Conservation (phyloP, 1,284 basidiomycete genomes). For the Polyporus tsugae region DNA sequence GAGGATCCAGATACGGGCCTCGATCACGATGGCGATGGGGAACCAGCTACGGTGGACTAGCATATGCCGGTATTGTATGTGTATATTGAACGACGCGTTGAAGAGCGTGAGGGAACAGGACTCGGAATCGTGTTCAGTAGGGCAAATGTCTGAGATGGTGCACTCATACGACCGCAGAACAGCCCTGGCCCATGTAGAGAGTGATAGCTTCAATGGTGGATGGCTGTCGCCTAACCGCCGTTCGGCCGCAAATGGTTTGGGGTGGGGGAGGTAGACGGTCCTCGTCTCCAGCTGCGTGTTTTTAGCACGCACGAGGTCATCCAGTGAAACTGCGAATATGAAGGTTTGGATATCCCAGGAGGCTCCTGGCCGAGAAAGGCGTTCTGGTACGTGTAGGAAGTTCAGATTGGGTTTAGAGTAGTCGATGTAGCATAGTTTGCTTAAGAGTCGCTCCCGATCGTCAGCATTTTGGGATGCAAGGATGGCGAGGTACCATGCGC, state of each 20-base stretch:
- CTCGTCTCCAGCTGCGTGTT: background rate
- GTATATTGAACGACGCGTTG: background rate
- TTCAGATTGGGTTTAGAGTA: background rate
- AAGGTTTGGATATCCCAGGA: background rate
- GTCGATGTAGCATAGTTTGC: conserved; percentile 4
- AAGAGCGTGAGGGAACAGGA: background rate
- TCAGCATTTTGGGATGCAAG: background rate
- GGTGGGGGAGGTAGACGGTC: background rate
- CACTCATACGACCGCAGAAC: background rate
- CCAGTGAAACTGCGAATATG: background rate
- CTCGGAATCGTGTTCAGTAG: background rate
- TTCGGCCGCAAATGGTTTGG: background rate
- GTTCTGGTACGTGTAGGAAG: conserved; percentile 4
- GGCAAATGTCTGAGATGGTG: background rate
- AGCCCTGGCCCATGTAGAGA: background rate
- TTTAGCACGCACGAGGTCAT: background rate
- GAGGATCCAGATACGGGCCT: background rate
- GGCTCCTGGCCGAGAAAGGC: background rate
- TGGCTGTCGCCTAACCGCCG: background rate
- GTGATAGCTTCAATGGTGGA: background rate
- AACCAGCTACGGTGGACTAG: background rate
- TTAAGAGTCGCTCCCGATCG: background rate
- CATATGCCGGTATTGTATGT: background rate
- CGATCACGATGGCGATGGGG: background rate
- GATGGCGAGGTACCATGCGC: background rate